These are phyloP conservation scores for Aurantiochytrium sp. DNA, from an alignment of 108 stramenopile genomes.

Conservation along the genomic window DNA sequence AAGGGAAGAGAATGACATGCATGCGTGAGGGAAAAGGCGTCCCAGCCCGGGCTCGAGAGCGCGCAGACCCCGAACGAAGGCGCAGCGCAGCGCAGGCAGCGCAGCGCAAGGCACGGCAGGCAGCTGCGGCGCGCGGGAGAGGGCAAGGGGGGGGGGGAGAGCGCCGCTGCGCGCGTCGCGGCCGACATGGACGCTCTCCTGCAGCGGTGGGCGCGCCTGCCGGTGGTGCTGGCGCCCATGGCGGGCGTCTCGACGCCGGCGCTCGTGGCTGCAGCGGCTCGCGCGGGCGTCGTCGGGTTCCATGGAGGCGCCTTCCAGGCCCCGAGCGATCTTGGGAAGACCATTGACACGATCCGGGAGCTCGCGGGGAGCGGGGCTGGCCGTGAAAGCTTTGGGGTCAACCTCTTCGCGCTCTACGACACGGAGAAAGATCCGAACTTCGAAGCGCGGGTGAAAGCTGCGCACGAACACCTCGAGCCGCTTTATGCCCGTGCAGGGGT, in stretches of 20 bases:
- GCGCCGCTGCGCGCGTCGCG: neutral
- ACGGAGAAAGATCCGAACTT: neutral
- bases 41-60: too few species aligned
- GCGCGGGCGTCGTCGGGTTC: neutral
- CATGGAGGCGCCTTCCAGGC: neutral
- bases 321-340: neutral
- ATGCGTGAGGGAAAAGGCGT: too few species aligned
- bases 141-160: too few species aligned
- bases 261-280: neutral
- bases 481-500: neutral
- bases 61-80: too few species aligned
- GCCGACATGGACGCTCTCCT: neutral
- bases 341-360: neutral
- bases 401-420: neutral
- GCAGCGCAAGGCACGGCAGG: too few species aligned
- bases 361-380: neutral
- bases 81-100: too few species aligned
- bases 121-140: too few species aligned
- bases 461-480: neutral
- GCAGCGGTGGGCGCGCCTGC: neutral
- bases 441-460: neutral
- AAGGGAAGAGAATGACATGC: too few species aligned
- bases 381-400: neutral
- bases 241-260: neutral
- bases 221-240: slow-evolving; percentile 5